A percentile compares a stretch with the other conserved stretches of the same genome.
phyloP scores from a whole-genome alignment of 352 stramenopile genomes.

The Phytopythium boreale region DNA sequence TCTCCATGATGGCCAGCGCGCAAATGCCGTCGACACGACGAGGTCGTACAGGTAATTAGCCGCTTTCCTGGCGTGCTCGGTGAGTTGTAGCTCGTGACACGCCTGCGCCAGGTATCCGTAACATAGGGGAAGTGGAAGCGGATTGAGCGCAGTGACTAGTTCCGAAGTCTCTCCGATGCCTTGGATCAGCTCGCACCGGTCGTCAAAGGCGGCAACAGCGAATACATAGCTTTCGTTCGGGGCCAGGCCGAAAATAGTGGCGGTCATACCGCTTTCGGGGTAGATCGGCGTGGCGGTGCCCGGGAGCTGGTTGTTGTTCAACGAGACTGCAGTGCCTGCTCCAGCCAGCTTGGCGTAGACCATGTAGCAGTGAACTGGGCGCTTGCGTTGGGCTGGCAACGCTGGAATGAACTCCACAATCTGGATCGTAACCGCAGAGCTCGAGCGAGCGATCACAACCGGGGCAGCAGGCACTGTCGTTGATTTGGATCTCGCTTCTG shows the following conservation, averaged over 20 bases:
- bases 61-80: conserved; percentile 26
- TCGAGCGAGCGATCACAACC: conserved; percentile 47
- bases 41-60: conserved; percentile 46
- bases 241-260: conserved; percentile 48
- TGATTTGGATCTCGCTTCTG: not conserved
- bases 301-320: conserved; percentile 64
- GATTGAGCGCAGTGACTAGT: conserved; percentile 63
- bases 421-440: conserved; percentile 46
- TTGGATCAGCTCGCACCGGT: conserved; percentile 53
- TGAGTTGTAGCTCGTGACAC: conserved; percentile 33
- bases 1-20: conserved; percentile 38
- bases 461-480: conserved; percentile 33
- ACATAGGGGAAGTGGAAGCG: conserved; percentile 54
- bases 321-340: conserved; percentile 68
- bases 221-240: conserved; percentile 86
- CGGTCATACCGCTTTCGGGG: conserved; percentile 8
- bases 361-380: conserved; percentile 64
- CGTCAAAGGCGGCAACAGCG: conserved; percentile 74
- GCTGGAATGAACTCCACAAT: conserved; percentile 38
- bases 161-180: conserved; percentile 61
- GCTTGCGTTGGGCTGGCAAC: conserved; percentile 18
- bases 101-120: conserved; percentile 71
- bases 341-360: conserved; percentile 71
- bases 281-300: conserved; percentile 60
- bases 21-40: conserved; percentile 32